Evolutionary conservation across 2,329 filamentous ascomycete genomes (phyloP).

Genomic region (Monosporascus sp.): DNA sequence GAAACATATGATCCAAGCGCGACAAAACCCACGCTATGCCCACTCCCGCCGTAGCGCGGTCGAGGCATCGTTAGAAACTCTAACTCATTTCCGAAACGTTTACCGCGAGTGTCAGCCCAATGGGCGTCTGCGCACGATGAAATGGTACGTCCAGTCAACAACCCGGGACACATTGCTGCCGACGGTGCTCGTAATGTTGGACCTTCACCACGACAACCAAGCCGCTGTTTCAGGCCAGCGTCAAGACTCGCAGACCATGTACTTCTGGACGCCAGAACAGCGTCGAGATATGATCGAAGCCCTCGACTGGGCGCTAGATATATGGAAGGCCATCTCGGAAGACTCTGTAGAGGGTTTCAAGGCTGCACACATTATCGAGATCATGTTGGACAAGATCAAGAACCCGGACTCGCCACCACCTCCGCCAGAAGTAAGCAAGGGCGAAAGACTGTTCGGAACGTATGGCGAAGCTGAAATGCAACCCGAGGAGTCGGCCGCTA

Average conservation of each 20-base stretch:
- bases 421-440: slow-evolving; percentile 8
- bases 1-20: slow-evolving; percentile 74
- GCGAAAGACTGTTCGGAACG: slow-evolving; percentile 21
- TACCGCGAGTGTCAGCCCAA: slow-evolving; percentile 67
- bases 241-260: slow-evolving; percentile 38
- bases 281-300: slow-evolving; percentile 70
- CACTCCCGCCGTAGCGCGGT: slow-evolving; percentile 81
- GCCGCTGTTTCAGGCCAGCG: slow-evolving; percentile 35
- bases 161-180: slow-evolving; percentile 83
- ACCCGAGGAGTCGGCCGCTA: slow-evolving; percentile 35
- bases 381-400: slow-evolving; percentile 78
- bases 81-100: slow-evolving; percentile 71
- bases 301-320: slow-evolving; percentile 65
- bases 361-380: slow-evolving; percentile 70
- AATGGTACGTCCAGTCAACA: slow-evolving; percentile 72
- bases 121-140: slow-evolving; percentile 66
- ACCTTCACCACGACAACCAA: slow-evolving; percentile 66
- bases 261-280: slow-evolving; percentile 53
- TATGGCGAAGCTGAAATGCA: slow-evolving; percentile 24
- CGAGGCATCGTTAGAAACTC: slow-evolving; percentile 76
- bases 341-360: slow-evolving; percentile 87
- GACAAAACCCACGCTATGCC: slow-evolving; percentile 73
- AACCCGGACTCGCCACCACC: slow-evolving; percentile 30
- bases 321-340: slow-evolving; percentile 76
- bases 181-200: slow-evolving; percentile 76